Evolutionary conservation across 768 basidiomycete species (phyloP).

Genomic region (Nidularia sp.): DNA sequence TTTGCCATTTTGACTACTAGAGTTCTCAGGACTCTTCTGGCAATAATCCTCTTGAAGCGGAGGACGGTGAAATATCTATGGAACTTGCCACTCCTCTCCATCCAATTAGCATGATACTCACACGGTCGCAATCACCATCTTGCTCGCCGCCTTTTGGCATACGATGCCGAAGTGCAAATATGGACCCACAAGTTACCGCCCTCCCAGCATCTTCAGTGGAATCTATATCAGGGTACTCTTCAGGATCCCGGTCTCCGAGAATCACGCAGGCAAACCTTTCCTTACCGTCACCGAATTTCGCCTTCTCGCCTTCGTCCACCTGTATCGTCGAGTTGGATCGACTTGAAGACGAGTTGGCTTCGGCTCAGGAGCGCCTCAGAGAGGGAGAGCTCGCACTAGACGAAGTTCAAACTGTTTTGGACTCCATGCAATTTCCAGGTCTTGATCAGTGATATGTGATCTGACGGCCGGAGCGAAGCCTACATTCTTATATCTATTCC

Average conservation of each 20-base stretch:
- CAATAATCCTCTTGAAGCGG: slow-evolving; percentile 22
- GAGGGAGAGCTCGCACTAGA: slow-evolving; percentile 6
- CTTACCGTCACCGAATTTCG: not conserved
- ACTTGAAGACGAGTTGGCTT: slow-evolving; percentile 6
- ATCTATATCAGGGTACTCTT: slow-evolving; percentile 3
- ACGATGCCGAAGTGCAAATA: not conserved
- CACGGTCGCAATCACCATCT: slow-evolving; percentile 3
- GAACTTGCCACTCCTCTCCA: slow-evolving; percentile 48
- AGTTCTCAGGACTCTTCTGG: not conserved
- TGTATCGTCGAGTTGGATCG: not conserved
- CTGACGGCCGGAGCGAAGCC: not conserved
- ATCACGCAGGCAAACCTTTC: not conserved
- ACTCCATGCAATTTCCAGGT: not conserved
- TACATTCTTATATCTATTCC: not conserved
- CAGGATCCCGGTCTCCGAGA: not conserved
- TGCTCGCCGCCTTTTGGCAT: slow-evolving; percentile 7
- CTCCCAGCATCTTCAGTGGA: slow-evolving; percentile 8
- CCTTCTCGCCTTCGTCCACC: not conserved
- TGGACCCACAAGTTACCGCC: slow-evolving; percentile 11
- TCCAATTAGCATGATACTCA: slow-evolving; percentile 17
- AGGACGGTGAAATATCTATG: slow-evolving; percentile 42
- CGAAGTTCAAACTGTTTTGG: slow-evolving; percentile 4
- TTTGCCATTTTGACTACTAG: too few species aligned
- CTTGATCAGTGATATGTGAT: not conserved
- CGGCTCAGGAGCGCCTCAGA: slow-evolving; percentile 1